phyloP scores from a whole-genome alignment of 192 early-diverging fungal species.

The Polychytrium aggregatum region DNA sequence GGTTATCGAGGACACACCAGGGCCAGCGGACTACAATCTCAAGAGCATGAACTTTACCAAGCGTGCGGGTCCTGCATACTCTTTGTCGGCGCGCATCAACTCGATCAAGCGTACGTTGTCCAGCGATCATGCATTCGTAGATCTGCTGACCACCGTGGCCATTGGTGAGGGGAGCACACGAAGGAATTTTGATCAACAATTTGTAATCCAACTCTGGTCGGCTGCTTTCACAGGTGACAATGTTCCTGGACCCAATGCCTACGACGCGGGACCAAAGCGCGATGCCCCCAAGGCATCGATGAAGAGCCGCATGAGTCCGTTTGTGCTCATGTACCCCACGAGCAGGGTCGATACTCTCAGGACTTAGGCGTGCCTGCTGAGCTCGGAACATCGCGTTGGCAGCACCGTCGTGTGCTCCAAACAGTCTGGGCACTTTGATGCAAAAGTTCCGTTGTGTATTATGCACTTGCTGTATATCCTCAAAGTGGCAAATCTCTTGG shows the following conservation, averaged over 20 bases:
- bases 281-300: slow-evolving; percentile 20
- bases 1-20: slow-evolving; percentile 23
- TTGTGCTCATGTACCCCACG: slow-evolving; percentile 36
- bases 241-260: slow-evolving; percentile 32
- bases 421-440: too few species aligned
- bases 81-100: slow-evolving; percentile 20
- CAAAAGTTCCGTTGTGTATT: too few species aligned
- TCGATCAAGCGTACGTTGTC: not conserved
- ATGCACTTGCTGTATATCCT: too few species aligned
- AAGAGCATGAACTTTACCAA: slow-evolving; percentile 7
- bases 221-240: slow-evolving; percentile 3
- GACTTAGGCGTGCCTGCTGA: too few species aligned
- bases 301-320: slow-evolving; percentile 34
- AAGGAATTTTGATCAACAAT: not conserved
- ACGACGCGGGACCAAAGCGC: slow-evolving; percentile 9
- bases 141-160: too few species aligned
- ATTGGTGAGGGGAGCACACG: not conserved
- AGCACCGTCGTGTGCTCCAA: too few species aligned
- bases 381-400: too few species aligned
- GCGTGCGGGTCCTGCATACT: slow-evolving; percentile 28
- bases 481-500: too few species aligned
- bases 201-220: not conserved
- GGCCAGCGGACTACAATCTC: slow-evolving; percentile 31
- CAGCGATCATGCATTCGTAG: too few species aligned
- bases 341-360: slow-evolving; percentile 31